Evolutionary conservation across 2,329 filamentous ascomycete species (phyloP).

Genomic region (Ascochyta viciae-villosae): DNA sequence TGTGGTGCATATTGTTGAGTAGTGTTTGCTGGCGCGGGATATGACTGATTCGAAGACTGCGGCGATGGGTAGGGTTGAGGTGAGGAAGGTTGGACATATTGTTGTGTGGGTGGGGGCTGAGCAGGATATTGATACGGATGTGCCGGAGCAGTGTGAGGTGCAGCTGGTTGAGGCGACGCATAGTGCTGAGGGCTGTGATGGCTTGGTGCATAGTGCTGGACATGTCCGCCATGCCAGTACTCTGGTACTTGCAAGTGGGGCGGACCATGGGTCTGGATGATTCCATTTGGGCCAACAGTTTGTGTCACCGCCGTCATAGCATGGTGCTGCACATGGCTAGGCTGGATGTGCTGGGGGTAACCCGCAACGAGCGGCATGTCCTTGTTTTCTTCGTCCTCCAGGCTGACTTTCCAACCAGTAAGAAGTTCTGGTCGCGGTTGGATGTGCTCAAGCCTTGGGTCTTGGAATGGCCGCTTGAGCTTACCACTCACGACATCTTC

Average conservation of each 20-base stretch:
- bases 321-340: slow-evolving; percentile 40
- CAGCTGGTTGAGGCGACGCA: slow-evolving; percentile 25
- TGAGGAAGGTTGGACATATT: slow-evolving; percentile 35
- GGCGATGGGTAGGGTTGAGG: slow-evolving; percentile 37
- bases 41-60: slow-evolving; percentile 31
- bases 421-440: slow-evolving; percentile 45
- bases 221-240: slow-evolving; percentile 41
- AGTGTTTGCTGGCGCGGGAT: slow-evolving; percentile 6
- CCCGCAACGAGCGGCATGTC: slow-evolving; percentile 40
- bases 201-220: slow-evolving; percentile 31
- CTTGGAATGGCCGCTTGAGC: slow-evolving; percentile 45
- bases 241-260: slow-evolving; percentile 40
- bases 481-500: slow-evolving; percentile 69
- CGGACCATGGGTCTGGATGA: slow-evolving; percentile 35
- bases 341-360: slow-evolving; percentile 40
- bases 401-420: slow-evolving; percentile 47
- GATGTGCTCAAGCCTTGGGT: slow-evolving; percentile 43
- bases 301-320: slow-evolving; percentile 30
- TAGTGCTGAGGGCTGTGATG: slow-evolving; percentile 39
- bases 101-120: slow-evolving; percentile 30
- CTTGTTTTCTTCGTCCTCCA: slow-evolving; percentile 48
- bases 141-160: slow-evolving; percentile 28
- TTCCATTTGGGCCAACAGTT: slow-evolving; percentile 29
- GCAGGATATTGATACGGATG: slow-evolving; percentile 30
- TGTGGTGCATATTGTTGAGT: slow-evolving; percentile 21